Conservation (phyloP, 257 asterid genomes). For the Plantago elongata region DNA sequence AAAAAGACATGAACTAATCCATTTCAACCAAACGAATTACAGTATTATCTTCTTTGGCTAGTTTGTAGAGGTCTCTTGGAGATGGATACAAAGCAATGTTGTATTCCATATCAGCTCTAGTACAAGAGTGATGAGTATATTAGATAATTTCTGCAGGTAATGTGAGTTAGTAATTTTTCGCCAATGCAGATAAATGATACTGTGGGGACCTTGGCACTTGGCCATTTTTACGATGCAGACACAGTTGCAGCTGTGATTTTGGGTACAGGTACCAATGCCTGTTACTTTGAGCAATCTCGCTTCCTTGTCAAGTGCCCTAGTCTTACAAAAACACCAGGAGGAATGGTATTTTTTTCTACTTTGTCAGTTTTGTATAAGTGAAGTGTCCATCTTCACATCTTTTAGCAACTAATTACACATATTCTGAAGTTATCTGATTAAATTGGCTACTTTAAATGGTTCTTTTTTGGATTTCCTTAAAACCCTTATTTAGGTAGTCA, state of each 20-base stretch:
- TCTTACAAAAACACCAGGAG: slow-evolving; percentile 53
- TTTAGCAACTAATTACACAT: background rate
- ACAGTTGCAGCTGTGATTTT: slow-evolving; percentile 77
- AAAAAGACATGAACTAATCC: no score
- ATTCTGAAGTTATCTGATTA: background rate
- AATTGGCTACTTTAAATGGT: background rate
- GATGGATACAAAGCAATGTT: no score
- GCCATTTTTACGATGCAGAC: slow-evolving; percentile 77
- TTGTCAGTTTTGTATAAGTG: background rate
- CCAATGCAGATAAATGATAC: slow-evolving; percentile 64
- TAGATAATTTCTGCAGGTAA: no score
- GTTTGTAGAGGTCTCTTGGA: no score
- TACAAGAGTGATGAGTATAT: no score
- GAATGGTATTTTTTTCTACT: slow-evolving; percentile 51
- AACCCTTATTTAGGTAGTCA: slow-evolving; percentile 52
- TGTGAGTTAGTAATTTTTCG: no score
- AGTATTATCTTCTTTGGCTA: no score
- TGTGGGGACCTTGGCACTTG: slow-evolving; percentile 80
- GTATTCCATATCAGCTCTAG: no score
- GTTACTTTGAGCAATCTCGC: slow-evolving; percentile 79
- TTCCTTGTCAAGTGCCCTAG: slow-evolving; percentile 86
- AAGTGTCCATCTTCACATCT: no score
- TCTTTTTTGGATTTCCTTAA: background rate
- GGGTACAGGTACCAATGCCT: slow-evolving; percentile 92
- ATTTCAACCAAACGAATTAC: no score